Evolutionary conservation across 2,329 filamentous ascomycete genomes (phyloP), one percentile per base, ranked within the genome.

Genomic region (Sordariomycetes sp.): DNA sequence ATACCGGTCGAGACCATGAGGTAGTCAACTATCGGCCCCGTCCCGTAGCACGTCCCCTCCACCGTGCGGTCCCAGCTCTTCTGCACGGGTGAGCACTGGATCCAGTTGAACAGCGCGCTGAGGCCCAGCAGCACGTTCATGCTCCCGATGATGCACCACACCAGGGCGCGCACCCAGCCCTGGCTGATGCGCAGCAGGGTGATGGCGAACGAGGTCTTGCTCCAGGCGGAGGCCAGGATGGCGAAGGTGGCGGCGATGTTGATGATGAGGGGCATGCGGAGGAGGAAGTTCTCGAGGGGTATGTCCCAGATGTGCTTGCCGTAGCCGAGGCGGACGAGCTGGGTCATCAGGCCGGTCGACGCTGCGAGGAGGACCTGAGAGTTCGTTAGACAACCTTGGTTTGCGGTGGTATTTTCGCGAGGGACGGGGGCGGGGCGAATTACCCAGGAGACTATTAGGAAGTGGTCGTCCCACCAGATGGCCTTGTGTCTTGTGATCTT

Each of bases 401-500:
- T 12, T 14, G 20, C 8, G 20, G 24, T n/a, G 50, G 28, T 2
- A 28, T n/a, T 10, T 48, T n/a, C n/a, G 7, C 22, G 24, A 48
- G 20, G 12, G n/a, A 11, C 16, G 40, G 25, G 54, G 4, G 25
- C 7, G 35, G 16, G 34, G 67, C 68, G 28, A 32, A 4, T 40
- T 66, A 72, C 70, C 69, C 69, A 71, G 12, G 70, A 63, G 11
- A 61, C 59, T n/a, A 72, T 65, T 53, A 73, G 61, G 18, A 70
- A 53, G 60, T 70, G 67, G 61, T 73, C 71, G 59, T 73, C 71
- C 66, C 69, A 71, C 68, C 70, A 73, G 28, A 73, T 40, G 53
- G 69, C 70, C 40, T 67, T 65, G 1, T 66, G 66, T 14, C 69
- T 65, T 63, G 66, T 68, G 32, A 67, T 54, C 55, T 73, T 73